phyloP scores from a whole-genome alignment of 2,329 filamentous ascomycete species.

The Xylariaceae sp. region DNA sequence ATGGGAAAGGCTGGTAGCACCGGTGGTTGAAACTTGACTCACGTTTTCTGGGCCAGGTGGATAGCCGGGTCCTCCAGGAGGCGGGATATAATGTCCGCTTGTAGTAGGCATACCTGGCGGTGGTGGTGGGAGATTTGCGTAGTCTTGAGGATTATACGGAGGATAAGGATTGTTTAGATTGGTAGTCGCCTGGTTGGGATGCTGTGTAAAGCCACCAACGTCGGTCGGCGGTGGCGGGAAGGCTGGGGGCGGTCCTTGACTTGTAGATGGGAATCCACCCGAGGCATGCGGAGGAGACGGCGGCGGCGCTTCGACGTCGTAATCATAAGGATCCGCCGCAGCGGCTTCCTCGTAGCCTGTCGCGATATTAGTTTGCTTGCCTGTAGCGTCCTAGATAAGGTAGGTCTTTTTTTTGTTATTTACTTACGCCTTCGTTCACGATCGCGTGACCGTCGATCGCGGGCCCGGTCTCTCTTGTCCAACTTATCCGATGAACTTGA shows the following conservation, averaged over 20 bases:
- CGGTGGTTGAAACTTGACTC: conserved; percentile 27
- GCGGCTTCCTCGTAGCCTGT: conserved; percentile 30
- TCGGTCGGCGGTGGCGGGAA: conserved; percentile 10
- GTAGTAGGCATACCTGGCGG: conserved; percentile 24
- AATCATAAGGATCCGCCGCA: conserved; percentile 14
- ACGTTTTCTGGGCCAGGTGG: conserved; percentile 31
- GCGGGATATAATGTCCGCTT: conserved; percentile 17
- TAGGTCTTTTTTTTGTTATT: too few species aligned
- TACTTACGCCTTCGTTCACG: conserved; percentile 31
- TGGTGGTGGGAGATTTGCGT: conserved; percentile 22
- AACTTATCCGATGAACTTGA: conserved; percentile 21
- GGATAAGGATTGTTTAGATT: conserved; percentile 27
- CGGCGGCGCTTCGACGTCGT: conserved; percentile 18
- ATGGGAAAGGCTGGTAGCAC: conserved; percentile 24
- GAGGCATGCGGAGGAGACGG: conserved; percentile 29
- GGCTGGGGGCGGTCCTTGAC: conserved; percentile 11
- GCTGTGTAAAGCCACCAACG: conserved; percentile 25
- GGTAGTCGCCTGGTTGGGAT: conserved; percentile 25
- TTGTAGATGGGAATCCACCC: conserved; percentile 26
- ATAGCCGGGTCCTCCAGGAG: conserved; percentile 18
- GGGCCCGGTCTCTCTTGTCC: conserved; percentile 18
- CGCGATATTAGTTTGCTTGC: conserved; percentile 13
- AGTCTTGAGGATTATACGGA: conserved; percentile 28
- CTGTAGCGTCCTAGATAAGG: background rate
- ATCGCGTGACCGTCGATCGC: conserved; percentile 32